Conservation (phyloP, 192 early-diverging fungal species). For the Gamsiella multidivaricata region DNA sequence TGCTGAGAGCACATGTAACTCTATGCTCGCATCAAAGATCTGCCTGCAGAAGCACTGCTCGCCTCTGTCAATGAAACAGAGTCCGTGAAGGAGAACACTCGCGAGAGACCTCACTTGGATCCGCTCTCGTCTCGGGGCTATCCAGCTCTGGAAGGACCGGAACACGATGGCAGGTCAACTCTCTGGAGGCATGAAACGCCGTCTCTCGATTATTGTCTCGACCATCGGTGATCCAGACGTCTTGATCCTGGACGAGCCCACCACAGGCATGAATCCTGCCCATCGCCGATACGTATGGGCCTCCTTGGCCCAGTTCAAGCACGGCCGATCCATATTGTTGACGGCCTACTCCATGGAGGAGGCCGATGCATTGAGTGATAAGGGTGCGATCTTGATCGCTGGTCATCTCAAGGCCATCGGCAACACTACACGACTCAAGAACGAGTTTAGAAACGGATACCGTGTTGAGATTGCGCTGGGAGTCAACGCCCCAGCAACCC, state of each 20-base stretch:
- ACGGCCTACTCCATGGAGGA: constrained; percentile 84
- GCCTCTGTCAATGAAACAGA: constrained; percentile 38
- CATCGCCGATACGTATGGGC: constrained; percentile 84
- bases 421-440: constrained; percentile 71
- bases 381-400: constrained; percentile 72
- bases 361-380: constrained; percentile 70
- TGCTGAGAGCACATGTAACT: constrained; percentile 80
- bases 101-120: constrained; percentile 35
- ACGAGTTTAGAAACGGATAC: constrained; percentile 80
- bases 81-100: constrained; percentile 65
- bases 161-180: constrained; percentile 71
- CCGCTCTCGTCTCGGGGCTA: constrained; percentile 67
- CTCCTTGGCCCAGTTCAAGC: constrained; percentile 82
- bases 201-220: constrained; percentile 75
- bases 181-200: constrained; percentile 82
- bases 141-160: constrained; percentile 74
- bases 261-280: constrained; percentile 78
- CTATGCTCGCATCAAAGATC: constrained; percentile 82
- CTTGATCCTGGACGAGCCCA: constrained; percentile 75
- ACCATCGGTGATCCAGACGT: constrained; percentile 76
- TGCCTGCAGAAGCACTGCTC: constrained; percentile 52
- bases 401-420: constrained; percentile 72
- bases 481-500: constrained; percentile 30
- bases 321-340: constrained; percentile 73
- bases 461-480: constrained; percentile 73